Base-by-base conservation (phyloP, 495 filamentous ascomycete species). In the Neurospora tetrasperma region DNA sequence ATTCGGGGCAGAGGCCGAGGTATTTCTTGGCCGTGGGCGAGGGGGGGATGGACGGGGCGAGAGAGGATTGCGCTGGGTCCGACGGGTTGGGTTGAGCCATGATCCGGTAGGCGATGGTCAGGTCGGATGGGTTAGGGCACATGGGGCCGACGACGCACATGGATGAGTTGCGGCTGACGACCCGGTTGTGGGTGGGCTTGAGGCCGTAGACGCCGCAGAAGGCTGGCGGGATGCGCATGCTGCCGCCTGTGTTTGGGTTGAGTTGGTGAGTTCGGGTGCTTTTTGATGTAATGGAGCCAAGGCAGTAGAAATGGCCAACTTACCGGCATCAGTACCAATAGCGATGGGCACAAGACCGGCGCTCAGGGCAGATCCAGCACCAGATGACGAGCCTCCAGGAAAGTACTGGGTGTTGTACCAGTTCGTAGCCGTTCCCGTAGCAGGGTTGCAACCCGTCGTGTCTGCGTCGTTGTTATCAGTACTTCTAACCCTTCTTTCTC, bases 181-280 rank as follows among this genome's bases (percentile, higher is more conserved):
- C 84, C n/a, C 95, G 89, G 76, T 90, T 87, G 75, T 97, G 90
- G 5, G 88, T 91, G 1, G 94, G 88, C 78, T 98, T 98, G 42
- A 98, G 87, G 16, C 95, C 95, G 83, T 91, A 98, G 20, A 93
- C 82, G 42, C 95, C 95, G 79, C 93, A 96, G 82, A 92, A 97
- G 35, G 89, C 87, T 1, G 92, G 83, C 0, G 95, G 95, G 70
- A 97, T 88, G 11, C 95, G 88, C 71, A 97, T 90, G 71, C 90
- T 93, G 69, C 95, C 95, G 31, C 95, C 79, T 77, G 23, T 12
- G 31, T 31, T 31, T 31, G 23, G 12, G 23, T 31, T 59, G 20
- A 23, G 27, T 48, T 12, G 20, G 46, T 23, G n/a, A 69, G 54
- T 59, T 10, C 3, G 18, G 10, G 6, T 40, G 4, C 14, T 41